Base-by-base conservation (phyloP, 768 basidiomycete genomes). In the Hemileccinum impolitum region DNA sequence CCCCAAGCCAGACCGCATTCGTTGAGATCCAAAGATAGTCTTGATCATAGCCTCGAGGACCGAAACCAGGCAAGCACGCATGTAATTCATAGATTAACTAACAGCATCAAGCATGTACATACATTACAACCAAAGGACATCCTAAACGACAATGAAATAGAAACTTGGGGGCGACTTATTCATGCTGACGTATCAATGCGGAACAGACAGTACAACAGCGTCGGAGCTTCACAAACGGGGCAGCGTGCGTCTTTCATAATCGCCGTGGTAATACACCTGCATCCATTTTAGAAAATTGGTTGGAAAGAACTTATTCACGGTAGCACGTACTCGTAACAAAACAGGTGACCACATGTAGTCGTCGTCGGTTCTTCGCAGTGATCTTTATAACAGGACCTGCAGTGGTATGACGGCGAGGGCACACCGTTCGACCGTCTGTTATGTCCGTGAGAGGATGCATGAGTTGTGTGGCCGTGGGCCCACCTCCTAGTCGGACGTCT, bases 271-370 rank as follows among this genome's bases (percentile, higher is more conserved):
- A 84, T 82, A 53, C 81, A 82, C 34, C 81, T 83, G 57, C 3
- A 34, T 7, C 50, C 41, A 11, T 28, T 48, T 55, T 17, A 56
- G 43, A 42, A 25, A 13, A 12, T 18, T 18, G 8, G n/a, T 45
- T 15, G 1, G 14, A 9, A 13, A 17, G 7, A 43, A 30, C 6
- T 21, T 35, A 23, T 23, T 21, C 17, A 31, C 43, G 14, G 26
- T n/a, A 0, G 37, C 40, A 54, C 62, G 53, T 48, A 69, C 77
- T 52, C 58, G 49, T 81, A 72, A 55, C 82, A 84, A 54, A 84
- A 84, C 25, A 84, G 64, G 53, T 84, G 82, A 9, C 82, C 82
- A 57, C 82, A 84, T 68, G 79, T 77, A 4, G 78, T 82, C 31
- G 77, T 80, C 23, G 80, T 82, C 35, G 77, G 75, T 52, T 79